A percentile compares a stretch with the other conserved stretches of the same genome.
These are phyloP conservation scores for Suillus variegatus DNA, from an alignment of 768 basidiomycete species.

Conservation along the genomic window DNA sequence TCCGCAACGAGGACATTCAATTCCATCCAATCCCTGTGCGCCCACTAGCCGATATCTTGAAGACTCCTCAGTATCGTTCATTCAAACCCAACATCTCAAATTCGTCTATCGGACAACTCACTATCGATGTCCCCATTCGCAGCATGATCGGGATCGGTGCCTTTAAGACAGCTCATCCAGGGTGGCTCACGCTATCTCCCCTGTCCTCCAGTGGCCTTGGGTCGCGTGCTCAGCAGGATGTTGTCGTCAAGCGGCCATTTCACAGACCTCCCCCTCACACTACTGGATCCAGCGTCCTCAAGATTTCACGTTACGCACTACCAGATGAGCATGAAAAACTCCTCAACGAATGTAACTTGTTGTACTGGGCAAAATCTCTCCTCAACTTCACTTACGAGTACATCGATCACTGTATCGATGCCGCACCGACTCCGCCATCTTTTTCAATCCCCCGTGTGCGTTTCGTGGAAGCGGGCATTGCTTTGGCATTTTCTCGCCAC, in stretches of 20 bases:
- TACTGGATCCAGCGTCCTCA: background rate
- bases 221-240: background rate
- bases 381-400: no score
- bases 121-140: background rate
- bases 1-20: background rate
- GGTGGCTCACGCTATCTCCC: background rate
- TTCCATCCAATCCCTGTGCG: slow-evolving; percentile 1
- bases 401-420: slow-evolving; percentile 3
- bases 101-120: background rate
- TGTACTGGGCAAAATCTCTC: background rate
- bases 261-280: background rate
- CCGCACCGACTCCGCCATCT: background rate
- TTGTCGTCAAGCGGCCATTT: background rate
- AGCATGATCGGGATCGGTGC: slow-evolving; percentile 7
- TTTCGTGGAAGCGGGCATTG: slow-evolving; percentile 14
- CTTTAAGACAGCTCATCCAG: slow-evolving; percentile 11
- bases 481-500: background rate
- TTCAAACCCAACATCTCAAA: background rate
- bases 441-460: slow-evolving; percentile 8
- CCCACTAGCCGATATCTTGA: background rate
- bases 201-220: background rate
- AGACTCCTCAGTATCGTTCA: background rate
- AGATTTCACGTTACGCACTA: background rate
- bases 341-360: background rate
- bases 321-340: background rate